Base-by-base conservation (phyloP, 169 alveolate species). In the Plasmodium cynomolgi region DNA sequence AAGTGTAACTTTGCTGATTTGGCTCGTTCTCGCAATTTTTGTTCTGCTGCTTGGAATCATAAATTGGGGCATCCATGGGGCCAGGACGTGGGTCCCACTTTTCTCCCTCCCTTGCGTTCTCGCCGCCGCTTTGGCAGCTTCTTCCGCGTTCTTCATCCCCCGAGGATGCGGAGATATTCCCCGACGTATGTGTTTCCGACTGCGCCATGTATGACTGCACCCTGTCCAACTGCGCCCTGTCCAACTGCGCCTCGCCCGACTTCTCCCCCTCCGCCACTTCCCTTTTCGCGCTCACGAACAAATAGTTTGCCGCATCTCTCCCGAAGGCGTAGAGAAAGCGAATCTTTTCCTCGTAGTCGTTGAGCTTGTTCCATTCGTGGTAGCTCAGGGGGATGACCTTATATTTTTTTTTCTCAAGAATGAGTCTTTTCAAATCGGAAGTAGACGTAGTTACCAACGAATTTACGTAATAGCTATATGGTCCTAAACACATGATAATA, bases 401-500 rank as follows among this genome's bases (percentile, higher is more conserved):
- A 47, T 91, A 82, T 39, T 81, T 91, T 81, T 91, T 91, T 7
- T 47, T 72, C 56, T 91, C 58, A 23, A 91, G 83, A 71, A 91
- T 91, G 17, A 29, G 31, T 73, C 23, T 81, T 50, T 81, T 81
- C 39, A 91, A 83, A 82, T 91, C 92, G 15, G 92, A 39, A 71
- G 83, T 91, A 13, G 95, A 81, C 41, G 95, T 91, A 1, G 75
- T 81, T n/a, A 75, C 91, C 58, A 91, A 31, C 2, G 98, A 96
- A 83, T 88, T 95, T 26, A 96, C 96, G 88, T 96, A 96, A 94
- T 96, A 95, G 92, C 97, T 96, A 91, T 92, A 96, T 15, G 98
- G 98, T 1, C 97, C 97, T 95, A 91, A 39, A 68, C 98, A 96
- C 93, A 83, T 92, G 23, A 96, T 92, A 15, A 93, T 92, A 26